Evolutionary conservation across 192 early-diverging fungal species (phyloP).

Genomic region (Haplosporangium gracile): DNA sequence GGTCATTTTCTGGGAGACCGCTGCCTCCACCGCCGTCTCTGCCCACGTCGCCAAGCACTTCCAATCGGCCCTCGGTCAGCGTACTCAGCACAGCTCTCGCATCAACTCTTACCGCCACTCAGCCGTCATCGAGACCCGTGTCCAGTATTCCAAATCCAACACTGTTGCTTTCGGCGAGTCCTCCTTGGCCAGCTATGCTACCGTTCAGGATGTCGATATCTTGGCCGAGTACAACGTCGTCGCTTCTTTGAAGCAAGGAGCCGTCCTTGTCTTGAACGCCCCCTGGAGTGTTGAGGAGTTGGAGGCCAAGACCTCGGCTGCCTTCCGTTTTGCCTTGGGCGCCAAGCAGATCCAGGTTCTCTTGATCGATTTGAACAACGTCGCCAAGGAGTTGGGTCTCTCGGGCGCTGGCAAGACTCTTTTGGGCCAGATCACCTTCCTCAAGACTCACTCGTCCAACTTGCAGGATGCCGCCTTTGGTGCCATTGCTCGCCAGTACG

Average conservation of each 20-base stretch:
- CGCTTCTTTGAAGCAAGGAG: constrained; percentile 60
- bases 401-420: constrained; percentile 68
- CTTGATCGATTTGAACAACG: constrained; percentile 72
- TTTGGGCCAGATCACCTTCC: constrained; percentile 62
- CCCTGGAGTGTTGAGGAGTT: constrained; percentile 77
- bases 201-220: constrained; percentile 72
- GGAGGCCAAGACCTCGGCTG: constrained; percentile 73
- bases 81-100: constrained; percentile 55
- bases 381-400: constrained; percentile 70
- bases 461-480: constrained; percentile 47
- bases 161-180: constrained; percentile 53
- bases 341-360: constrained; percentile 68
- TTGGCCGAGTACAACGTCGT: constrained; percentile 73
- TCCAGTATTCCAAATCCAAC: constrained; percentile 66
- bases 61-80: constrained; percentile 54
- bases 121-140: constrained; percentile 68
- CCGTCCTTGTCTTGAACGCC: constrained; percentile 75
- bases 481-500: constrained; percentile 35
- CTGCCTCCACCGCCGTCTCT: constrained; percentile 61
- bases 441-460: constrained; percentile 40
- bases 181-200: constrained; percentile 67
- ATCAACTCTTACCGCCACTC: constrained; percentile 71
- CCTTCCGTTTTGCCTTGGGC: constrained; percentile 68
- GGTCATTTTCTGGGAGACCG: constrained; percentile 72
- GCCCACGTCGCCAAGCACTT: constrained; percentile 65